Base-by-base conservation (phyloP, 1,284 basidiomycete species). In the Earliella scabrosa region DNA sequence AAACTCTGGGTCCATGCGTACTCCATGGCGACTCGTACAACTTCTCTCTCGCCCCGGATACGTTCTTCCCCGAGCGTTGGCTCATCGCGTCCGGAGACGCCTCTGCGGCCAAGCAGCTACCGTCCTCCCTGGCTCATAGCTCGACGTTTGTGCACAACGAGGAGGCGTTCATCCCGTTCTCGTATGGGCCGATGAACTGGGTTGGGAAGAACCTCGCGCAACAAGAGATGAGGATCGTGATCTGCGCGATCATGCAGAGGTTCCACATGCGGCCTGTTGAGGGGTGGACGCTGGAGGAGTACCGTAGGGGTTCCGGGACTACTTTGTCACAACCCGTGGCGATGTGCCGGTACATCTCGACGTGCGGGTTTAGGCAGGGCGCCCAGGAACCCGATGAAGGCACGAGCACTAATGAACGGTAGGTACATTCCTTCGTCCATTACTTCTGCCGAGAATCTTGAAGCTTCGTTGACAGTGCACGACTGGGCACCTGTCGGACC, bases 61-160 rank as follows among this genome's bases (percentile, higher is more conserved):
- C 27, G 2, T 70, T 64, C 63, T 59, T 56, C 56, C 70, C 70
- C 16, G 67, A 68, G 18, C 63, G 69, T 21, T 71, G 70, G 69
- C 60, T 70, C 45, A 36, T 50, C 31, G 56, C 46, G 8, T 40
- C 56, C n/a, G 44, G 36, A n/a, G n/a, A n/a, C n/a, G n/a, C n/a
- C n/a, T n/a, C n/a, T n/a, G n/a, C n/a, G n/a, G n/a, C n/a, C n/a
- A n/a, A n/a, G n/a, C n/a, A n/a, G n/a, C n/a, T n/a, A n/a, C n/a
- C 16, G 18, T 3, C 5, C 3, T 7, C 10, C 27, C 9, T 6
- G 45, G 18, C 16, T 16, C 7, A n/a, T n/a, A n/a, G n/a, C n/a
- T n/a, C n/a, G 11, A 23, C n/a, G n/a, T 48, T 50, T 5, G 51
- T 56, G 14, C 29, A 31, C 29, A 13, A 31, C 29, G 7, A 31